These are phyloP conservation scores for Furculomyces boomerangus DNA, from an alignment of 371 early-diverging fungal genomes.

Conservation along the genomic window DNA sequence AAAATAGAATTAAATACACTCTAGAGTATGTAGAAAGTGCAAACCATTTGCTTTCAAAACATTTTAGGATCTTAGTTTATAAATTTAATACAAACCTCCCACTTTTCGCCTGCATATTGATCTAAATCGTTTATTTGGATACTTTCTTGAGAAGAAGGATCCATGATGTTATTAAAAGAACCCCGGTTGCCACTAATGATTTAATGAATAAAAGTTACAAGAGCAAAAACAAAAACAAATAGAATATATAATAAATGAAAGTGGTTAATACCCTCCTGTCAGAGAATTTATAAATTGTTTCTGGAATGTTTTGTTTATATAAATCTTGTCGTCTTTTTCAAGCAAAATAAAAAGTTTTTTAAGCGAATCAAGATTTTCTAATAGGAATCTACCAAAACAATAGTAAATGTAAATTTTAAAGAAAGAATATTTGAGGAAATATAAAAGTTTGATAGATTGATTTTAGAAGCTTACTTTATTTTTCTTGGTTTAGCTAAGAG, in stretches of 20 bases:
- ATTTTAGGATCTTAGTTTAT: neutral
- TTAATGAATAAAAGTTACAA: constrained; percentile 64
- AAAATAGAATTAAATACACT: constrained; percentile 8
- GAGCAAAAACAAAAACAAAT: constrained; percentile 29
- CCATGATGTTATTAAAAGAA: constrained; percentile 41
- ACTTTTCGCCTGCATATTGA: constrained; percentile 54
- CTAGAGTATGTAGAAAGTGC: neutral
- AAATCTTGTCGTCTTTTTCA: constrained; percentile 23
- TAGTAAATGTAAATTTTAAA: neutral
- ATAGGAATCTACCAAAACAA: constrained; percentile 25
- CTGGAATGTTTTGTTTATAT: constrained; percentile 52
- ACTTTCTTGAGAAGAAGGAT: neutral
- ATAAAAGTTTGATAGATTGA: neutral
- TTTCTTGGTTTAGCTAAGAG: constrained; percentile 42
- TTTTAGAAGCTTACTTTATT: constrained; percentile 8
- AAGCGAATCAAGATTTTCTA: constrained; percentile 40
- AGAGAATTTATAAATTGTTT: constrained; percentile 65
- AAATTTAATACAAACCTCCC: constrained; percentile 41
- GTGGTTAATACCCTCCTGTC: constrained; percentile 52
- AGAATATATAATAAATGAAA: constrained; percentile 17
- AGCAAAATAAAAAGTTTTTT: constrained; percentile 44
- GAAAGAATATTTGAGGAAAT: neutral
- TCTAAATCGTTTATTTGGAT: neutral
- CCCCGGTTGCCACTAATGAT: constrained; percentile 43
- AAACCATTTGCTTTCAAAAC: neutral